A percentile compares a stretch with the other conserved stretches of the same genome.
Evolutionary conservation across 805 yeast genomes (phyloP).

Genomic region (Blastobotrys parvus): DNA sequence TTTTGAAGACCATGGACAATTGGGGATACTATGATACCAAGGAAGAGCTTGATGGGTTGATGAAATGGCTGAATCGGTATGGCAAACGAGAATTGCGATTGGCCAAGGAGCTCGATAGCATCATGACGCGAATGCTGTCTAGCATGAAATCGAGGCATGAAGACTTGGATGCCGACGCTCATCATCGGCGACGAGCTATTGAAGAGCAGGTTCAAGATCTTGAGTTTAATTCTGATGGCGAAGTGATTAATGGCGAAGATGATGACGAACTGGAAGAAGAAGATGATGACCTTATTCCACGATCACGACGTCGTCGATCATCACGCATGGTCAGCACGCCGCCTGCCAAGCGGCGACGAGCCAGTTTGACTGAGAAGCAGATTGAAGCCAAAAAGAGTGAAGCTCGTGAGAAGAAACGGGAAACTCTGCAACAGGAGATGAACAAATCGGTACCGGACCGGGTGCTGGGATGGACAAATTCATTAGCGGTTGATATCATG

Average conservation of each 20-base stretch:
- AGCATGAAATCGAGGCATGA: conserved; percentile 51
- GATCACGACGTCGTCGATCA: conserved; percentile 11
- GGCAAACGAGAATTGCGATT: conserved; percentile 66
- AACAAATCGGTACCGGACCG: conserved; percentile 13
- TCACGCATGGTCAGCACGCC: neutral
- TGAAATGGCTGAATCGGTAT: conserved; percentile 64
- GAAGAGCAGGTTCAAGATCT: conserved; percentile 16
- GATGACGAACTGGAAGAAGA: conserved; percentile 14
- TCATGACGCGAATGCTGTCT: conserved; percentile 43
- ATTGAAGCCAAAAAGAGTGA: conserved; percentile 1
- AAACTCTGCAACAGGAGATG: conserved; percentile 12
- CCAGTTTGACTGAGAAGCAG: conserved; percentile 1
- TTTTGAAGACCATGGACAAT: conserved; percentile 39
- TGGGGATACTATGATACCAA: conserved; percentile 69
- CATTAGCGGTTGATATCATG: conserved; percentile 14
- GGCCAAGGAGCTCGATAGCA: conserved; percentile 48
- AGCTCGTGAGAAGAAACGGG: conserved; percentile 6
- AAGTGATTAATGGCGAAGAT: conserved; percentile 38
- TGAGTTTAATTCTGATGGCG: conserved; percentile 8
- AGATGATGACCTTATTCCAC: conserved; percentile 7
- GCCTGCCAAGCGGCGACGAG: neutral
- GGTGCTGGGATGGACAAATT: conserved; percentile 19
- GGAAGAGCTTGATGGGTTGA: conserved; percentile 46
- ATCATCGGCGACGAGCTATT: conserved; percentile 15
- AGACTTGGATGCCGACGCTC: conserved; percentile 15